These are phyloP conservation scores for Byssothecium circinans DNA, from an alignment of 2,329 filamentous ascomycete genomes.

Conservation along the genomic window DNA sequence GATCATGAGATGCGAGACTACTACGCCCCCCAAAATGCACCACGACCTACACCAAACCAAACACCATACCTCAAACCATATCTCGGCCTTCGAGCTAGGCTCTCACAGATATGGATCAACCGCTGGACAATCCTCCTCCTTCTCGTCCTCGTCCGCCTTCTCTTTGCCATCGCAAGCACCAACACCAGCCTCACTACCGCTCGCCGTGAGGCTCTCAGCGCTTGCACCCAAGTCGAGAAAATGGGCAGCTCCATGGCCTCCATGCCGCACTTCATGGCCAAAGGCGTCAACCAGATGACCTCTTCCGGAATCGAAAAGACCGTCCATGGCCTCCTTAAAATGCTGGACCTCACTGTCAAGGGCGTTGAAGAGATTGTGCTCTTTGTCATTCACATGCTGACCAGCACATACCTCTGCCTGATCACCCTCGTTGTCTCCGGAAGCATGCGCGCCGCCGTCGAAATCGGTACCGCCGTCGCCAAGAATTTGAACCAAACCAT, in stretches of 20 bases:
- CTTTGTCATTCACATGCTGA: constrained; percentile 90
- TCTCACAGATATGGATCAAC: constrained; percentile 98
- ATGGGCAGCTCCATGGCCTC: constrained; percentile 95
- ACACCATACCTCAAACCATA: constrained; percentile 81
- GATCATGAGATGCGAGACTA: constrained; percentile 64
- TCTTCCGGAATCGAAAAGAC: constrained; percentile 78
- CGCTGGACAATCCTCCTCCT: constrained; percentile 90
- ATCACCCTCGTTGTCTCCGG: constrained; percentile 81
- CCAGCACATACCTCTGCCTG: constrained; percentile 85
- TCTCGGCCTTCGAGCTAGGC: constrained; percentile 81
- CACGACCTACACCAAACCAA: constrained; percentile 62
- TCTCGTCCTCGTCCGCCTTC: constrained; percentile 77
- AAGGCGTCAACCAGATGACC: constrained; percentile 83
- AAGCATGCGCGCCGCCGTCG: constrained; percentile 70
- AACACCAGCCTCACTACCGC: constrained; percentile 75
- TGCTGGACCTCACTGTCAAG: constrained; percentile 77
- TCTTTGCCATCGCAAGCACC: constrained; percentile 74
- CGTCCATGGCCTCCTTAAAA: constrained; percentile 75
- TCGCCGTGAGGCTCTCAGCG: constrained; percentile 78
- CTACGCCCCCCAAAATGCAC: constrained; percentile 57
- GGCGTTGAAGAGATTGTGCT: constrained; percentile 85
- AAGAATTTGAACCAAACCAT: constrained; percentile 65
- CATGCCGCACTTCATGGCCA: constrained; percentile 93
- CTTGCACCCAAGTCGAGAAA: constrained; percentile 89
- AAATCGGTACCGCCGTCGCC: constrained; percentile 62